These are phyloP conservation scores for Entonaema liquescens DNA, from an alignment of 495 filamentous ascomycete genomes.

Conservation along the genomic window DNA sequence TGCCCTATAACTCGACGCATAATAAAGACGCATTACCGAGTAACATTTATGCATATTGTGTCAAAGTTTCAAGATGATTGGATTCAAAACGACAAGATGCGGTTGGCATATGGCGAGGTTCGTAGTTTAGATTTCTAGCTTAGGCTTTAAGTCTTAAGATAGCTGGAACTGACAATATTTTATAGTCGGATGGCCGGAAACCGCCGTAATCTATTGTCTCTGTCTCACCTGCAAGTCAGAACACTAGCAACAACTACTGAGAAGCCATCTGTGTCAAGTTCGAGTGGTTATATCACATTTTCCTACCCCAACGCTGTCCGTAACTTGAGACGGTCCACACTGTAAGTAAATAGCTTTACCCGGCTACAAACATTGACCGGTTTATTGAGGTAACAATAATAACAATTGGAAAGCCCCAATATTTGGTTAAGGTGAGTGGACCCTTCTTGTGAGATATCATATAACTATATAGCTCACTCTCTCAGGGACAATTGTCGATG, in stretches of 20 bases:
- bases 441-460: not conserved
- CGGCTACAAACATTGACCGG: not conserved
- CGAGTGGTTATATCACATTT: slow-evolving; percentile 15
- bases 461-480: slow-evolving; percentile 16
- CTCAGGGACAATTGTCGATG: slow-evolving; percentile 82
- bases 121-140: not conserved
- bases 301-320: slow-evolving; percentile 9
- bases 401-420: slow-evolving; percentile 37
- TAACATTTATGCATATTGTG: not conserved
- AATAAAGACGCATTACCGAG: not conserved
- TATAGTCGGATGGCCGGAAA: slow-evolving; percentile 12
- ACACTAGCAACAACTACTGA: slow-evolving; percentile 16
- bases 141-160: not conserved
- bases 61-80: slow-evolving; percentile 12
- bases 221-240: slow-evolving; percentile 7
- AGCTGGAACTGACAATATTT: not conserved
- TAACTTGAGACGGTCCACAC: slow-evolving; percentile 16
- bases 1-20: too few species aligned
- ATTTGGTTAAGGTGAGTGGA: slow-evolving; percentile 54
- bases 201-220: slow-evolving; percentile 1
- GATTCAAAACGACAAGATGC: slow-evolving; percentile 12
- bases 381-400: slow-evolving; percentile 4
- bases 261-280: slow-evolving; percentile 33
- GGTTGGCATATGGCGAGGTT: slow-evolving; percentile 19
- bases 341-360: slow-evolving; percentile 34